A percentile compares a stretch with the other conserved stretches of the same genome.
phyloP scores from a whole-genome alignment of 495 filamentous ascomycete genomes.

The Xanthoparmelia taractica region DNA sequence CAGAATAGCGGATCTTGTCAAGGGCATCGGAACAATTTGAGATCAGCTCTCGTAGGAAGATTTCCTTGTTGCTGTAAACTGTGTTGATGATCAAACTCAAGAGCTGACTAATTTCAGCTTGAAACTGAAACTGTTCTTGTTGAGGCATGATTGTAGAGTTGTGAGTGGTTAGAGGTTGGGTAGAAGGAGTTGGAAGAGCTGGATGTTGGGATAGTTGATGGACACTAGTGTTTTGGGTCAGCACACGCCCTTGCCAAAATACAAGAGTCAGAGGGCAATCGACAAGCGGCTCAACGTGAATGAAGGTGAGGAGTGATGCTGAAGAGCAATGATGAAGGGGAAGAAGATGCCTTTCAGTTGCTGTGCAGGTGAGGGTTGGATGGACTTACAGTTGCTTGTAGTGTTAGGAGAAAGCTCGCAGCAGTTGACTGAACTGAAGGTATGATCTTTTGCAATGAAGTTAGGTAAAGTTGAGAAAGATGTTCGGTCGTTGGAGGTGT shows the following conservation, averaged over 20 bases:
- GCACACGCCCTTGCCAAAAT: neutral
- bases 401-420: too few relatives aligned
- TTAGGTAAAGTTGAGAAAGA: too few relatives aligned
- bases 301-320: neutral
- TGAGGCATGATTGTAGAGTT: constrained; percentile 1
- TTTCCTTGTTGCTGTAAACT: constrained; percentile 99
- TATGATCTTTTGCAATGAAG: too few relatives aligned
- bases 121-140: constrained; percentile 80
- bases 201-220: too few relatives aligned
- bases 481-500: too few relatives aligned
- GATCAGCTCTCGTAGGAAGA: constrained; percentile 95
- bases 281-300: neutral
- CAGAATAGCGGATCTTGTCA: constrained; percentile 99
- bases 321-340: too few relatives aligned
- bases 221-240: too few relatives aligned
- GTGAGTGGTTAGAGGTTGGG: neutral
- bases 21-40: constrained; percentile 98
- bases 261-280: neutral
- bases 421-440: too few relatives aligned
- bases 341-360: too few relatives aligned
- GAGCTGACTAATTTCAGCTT: constrained; percentile 99
- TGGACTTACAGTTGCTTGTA: too few relatives aligned
- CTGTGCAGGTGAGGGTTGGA: too few relatives aligned
- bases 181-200: neutral
- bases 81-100: constrained; percentile 99